Conservation (phyloP, 2,329 filamentous ascomycete species). For the Fusarium sp. region DNA sequence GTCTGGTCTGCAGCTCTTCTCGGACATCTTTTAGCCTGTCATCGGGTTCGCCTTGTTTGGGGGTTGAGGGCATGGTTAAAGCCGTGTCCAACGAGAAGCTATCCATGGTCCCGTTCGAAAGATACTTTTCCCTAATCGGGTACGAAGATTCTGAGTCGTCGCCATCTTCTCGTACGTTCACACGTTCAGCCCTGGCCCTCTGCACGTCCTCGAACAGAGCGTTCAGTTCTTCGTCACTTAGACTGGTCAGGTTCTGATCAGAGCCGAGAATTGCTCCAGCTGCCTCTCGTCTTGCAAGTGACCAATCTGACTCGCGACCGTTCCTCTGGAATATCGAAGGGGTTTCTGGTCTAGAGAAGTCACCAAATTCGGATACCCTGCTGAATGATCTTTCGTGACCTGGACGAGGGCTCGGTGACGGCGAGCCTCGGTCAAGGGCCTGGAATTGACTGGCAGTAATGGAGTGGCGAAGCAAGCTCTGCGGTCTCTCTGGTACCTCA, state of each 20-base stretch:
- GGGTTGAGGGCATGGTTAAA: constrained; percentile 93
- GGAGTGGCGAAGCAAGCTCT: constrained; percentile 88
- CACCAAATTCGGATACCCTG: constrained; percentile 81
- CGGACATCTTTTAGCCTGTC: constrained; percentile 78
- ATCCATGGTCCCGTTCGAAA: constrained; percentile 93
- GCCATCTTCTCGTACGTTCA: constrained; percentile 78
- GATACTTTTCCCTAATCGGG: constrained; percentile 90
- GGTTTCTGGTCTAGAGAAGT: constrained; percentile 78
- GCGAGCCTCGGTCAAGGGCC: constrained; percentile 64
- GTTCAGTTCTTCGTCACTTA: constrained; percentile 95
- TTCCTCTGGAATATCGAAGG: constrained; percentile 73
- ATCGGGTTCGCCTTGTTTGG: constrained; percentile 80
- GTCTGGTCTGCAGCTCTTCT: constrained; percentile 84
- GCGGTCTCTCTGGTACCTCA: constrained; percentile 67
- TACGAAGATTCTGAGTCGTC: constrained; percentile 96
- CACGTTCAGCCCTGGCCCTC: constrained; percentile 80
- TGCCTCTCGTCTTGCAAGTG: constrained; percentile 91
- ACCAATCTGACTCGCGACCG: constrained; percentile 91
- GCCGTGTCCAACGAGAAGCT: constrained; percentile 96
- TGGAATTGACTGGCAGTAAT: constrained; percentile 71
- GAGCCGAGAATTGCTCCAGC: constrained; percentile 88
- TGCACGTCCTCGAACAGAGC: constrained; percentile 94
- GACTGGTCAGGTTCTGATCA: constrained; percentile 88
- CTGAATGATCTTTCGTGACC: constrained; percentile 85
- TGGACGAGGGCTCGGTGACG: constrained; percentile 72